These are phyloP conservation scores for Gracilaria vermiculophylla DNA, from an alignment of 23 red algal species.

Conservation along the genomic window DNA sequence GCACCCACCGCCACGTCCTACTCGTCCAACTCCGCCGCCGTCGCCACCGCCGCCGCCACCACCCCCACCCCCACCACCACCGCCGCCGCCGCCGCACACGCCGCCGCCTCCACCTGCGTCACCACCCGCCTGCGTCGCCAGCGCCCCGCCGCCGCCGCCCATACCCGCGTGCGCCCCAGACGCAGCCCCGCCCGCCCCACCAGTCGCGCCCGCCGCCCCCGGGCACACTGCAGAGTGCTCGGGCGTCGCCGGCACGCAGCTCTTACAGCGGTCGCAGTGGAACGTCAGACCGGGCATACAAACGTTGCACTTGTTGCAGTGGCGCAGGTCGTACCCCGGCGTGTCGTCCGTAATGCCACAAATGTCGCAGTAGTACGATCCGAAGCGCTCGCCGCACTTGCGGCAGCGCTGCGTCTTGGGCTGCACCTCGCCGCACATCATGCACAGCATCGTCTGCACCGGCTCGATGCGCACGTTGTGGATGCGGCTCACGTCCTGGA, in stretches of 20 bases:
- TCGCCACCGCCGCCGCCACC: not conserved
- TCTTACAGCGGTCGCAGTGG: slow-evolving; percentile 68
- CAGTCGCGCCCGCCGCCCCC: not conserved
- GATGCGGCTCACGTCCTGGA: slow-evolving; percentile 61
- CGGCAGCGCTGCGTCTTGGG: slow-evolving; percentile 65
- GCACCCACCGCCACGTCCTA: not conserved
- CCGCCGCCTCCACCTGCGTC: not conserved
- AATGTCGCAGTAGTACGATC: slow-evolving; percentile 66
- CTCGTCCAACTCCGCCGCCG: not conserved
- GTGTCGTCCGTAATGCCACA: slow-evolving; percentile 69
- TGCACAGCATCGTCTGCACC: slow-evolving; percentile 70
- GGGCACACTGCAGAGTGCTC: slow-evolving; percentile 55
- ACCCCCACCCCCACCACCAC: not conserved
- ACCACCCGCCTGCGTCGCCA: too few species aligned
- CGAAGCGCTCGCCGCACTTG: slow-evolving; percentile 52
- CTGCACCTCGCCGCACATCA: slow-evolving; percentile 70
- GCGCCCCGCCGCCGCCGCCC: not conserved
- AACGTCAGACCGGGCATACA: slow-evolving; percentile 73
- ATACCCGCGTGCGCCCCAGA: not conserved
- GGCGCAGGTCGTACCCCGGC: slow-evolving; percentile 50
- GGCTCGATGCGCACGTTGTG: slow-evolving; percentile 73
- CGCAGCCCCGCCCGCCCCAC: not conserved
- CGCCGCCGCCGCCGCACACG: not conserved
- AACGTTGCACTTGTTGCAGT: slow-evolving; percentile 64
- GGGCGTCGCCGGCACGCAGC: slow-evolving; percentile 60